phyloP scores from a whole-genome alignment of 768 basidiomycete species.

The Trichaptum fuscoviolaceum region DNA sequence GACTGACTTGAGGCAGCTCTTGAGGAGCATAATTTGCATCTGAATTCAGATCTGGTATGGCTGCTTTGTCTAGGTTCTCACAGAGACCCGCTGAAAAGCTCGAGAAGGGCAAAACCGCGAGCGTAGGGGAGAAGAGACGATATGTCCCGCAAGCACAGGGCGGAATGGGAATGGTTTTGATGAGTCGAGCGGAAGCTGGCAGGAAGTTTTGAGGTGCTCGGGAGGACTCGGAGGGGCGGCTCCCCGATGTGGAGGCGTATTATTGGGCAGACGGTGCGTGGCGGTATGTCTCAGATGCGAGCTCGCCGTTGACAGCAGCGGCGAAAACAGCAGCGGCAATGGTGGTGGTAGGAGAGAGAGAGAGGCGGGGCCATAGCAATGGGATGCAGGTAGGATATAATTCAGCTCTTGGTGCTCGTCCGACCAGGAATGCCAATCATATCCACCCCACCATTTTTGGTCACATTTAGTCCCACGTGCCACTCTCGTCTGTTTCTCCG shows the following conservation, averaged over 20 bases:
- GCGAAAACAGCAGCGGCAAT: background rate
- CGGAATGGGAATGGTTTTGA: background rate
- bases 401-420: background rate
- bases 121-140: background rate
- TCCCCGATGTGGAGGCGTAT: background rate
- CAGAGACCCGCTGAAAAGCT: background rate
- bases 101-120: background rate
- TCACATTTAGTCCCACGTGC: background rate
- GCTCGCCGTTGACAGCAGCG: background rate
- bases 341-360: background rate
- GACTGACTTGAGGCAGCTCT: background rate
- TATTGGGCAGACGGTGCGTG: background rate
- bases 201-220: conserved; percentile 1
- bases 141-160: background rate
- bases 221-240: conserved; percentile 1
- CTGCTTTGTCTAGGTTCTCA: background rate
- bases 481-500: background rate
- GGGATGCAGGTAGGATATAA: background rate
- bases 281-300: background rate
- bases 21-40: background rate
- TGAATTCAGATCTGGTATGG: background rate
- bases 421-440: background rate
- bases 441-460: background rate
- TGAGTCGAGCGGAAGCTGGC: background rate
- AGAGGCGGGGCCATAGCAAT: background rate